Conservation (phyloP, 768 basidiomycete genomes). For the Gyrodon lividus region DNA sequence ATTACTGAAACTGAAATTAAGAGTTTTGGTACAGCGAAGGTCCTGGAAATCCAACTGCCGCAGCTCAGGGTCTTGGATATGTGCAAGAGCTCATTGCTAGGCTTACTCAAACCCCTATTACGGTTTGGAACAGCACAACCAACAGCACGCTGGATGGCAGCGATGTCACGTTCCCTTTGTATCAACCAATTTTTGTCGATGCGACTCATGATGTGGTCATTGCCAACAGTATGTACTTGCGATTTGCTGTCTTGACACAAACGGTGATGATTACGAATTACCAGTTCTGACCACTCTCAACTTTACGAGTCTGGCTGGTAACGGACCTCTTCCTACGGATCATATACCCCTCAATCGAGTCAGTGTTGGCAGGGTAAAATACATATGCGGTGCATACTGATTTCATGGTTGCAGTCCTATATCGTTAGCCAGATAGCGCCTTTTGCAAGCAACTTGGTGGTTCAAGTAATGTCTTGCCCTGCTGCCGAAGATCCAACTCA, state of each 20-base stretch:
- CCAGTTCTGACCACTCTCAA: conserved; percentile 45
- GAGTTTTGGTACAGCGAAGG: conserved; percentile 38
- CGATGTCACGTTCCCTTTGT: conserved; percentile 34
- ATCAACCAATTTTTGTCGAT: conserved; percentile 44
- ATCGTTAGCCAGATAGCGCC: conserved; percentile 43
- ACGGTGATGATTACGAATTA: not conserved
- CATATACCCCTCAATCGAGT: conserved; percentile 36
- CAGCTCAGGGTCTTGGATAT: conserved; percentile 40
- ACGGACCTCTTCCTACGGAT: conserved; percentile 40
- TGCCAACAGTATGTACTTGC: conserved; percentile 29
- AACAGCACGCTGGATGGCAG: conserved; percentile 47
- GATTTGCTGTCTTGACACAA: not conserved
- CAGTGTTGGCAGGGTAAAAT: not conserved
- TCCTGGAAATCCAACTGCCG: conserved; percentile 43
- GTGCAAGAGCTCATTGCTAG: conserved; percentile 45
- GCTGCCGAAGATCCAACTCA: conserved; percentile 25
- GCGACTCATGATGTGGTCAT: conserved; percentile 47
- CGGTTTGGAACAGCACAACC: conserved; percentile 41
- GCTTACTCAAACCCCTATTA: conserved; percentile 37
- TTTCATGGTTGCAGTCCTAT: conserved; percentile 30
- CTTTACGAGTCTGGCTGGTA: conserved; percentile 40
- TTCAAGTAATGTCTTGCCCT: conserved; percentile 44
- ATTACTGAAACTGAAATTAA: not conserved
- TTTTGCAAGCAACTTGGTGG: conserved; percentile 48
- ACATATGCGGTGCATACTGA: not conserved